These are phyloP conservation scores for Colletotrichum spaethianum DNA, from an alignment of 2,329 filamentous ascomycete species.

Conservation along the genomic window DNA sequence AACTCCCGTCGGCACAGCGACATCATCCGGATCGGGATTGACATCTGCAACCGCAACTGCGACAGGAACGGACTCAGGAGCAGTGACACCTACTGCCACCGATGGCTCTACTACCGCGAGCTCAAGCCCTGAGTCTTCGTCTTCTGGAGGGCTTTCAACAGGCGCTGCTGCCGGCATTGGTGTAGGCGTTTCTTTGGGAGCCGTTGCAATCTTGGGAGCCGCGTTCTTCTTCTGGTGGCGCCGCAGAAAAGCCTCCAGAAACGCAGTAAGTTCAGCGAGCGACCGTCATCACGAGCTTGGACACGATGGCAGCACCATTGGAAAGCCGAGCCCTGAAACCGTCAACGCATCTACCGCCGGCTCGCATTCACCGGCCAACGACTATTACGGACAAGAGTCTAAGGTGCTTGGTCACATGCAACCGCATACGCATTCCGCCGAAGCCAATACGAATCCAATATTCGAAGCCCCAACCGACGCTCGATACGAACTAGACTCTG, in stretches of 20 bases:
- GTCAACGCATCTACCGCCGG: constrained; percentile 12
- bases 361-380: constrained; percentile 3
- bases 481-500: constrained; percentile 35
- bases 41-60: background rate
- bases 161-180: constrained; percentile 51
- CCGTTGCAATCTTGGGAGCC: constrained; percentile 44
- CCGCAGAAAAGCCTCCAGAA: constrained; percentile 37
- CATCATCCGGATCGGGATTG: constrained; percentile 14
- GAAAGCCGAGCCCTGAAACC: constrained; percentile 24
- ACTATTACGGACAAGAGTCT: constrained; percentile 25
- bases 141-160: constrained; percentile 45
- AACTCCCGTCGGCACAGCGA: constrained; percentile 8
- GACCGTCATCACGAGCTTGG: constrained; percentile 5
- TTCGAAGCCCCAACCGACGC: constrained; percentile 34
- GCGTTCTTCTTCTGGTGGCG: constrained; percentile 49
- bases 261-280: background rate
- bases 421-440: constrained; percentile 26
- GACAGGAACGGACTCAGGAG: background rate
- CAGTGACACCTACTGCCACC: constrained; percentile 4
- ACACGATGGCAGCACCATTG: constrained; percentile 1
- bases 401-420: constrained; percentile 32
- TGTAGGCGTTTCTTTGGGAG: constrained; percentile 47
- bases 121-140: constrained; percentile 2
- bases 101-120: constrained; percentile 1
- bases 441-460: constrained; percentile 28